phyloP scores from a whole-genome alignment of 2,329 filamentous ascomycete genomes.

The Pseudogymnoascus sp. region DNA sequence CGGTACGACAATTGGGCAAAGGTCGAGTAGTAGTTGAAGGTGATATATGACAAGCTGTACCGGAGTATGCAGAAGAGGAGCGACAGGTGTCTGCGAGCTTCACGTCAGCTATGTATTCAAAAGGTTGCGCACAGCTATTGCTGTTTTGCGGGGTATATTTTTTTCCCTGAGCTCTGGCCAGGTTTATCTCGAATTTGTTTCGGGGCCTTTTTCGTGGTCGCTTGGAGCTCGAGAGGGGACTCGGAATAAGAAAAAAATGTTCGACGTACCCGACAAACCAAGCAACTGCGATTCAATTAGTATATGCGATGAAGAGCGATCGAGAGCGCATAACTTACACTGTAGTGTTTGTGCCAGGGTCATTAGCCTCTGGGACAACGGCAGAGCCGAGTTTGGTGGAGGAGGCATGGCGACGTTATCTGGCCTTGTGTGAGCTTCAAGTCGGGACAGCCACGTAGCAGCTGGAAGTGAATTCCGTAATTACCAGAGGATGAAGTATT shows the following conservation, averaged over 20 bases:
- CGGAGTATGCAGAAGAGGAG: constrained; percentile 75
- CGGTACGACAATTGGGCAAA: constrained; percentile 82
- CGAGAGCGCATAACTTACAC: constrained; percentile 50
- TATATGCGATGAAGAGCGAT: constrained; percentile 16
- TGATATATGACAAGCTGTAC: constrained; percentile 78
- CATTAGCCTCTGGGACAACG: constrained; percentile 49
- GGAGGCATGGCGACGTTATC: constrained; percentile 24
- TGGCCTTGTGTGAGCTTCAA: constrained; percentile 7
- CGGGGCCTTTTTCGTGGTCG: background rate
- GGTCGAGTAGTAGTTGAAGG: constrained; percentile 75
- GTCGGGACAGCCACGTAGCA: background rate
- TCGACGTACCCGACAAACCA: constrained; percentile 72
- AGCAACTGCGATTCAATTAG: constrained; percentile 44
- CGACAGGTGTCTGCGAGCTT: constrained; percentile 62
- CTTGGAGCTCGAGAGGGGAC: background rate
- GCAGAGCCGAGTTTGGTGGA: constrained; percentile 26
- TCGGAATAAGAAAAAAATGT: constrained; percentile 12
- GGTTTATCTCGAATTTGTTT: background rate
- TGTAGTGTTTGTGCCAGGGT: constrained; percentile 82
- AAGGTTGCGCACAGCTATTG: constrained; percentile 12
- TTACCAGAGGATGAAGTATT: background rate
- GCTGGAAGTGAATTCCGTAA: background rate
- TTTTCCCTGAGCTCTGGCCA: background rate
- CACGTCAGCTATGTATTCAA: constrained; percentile 21
- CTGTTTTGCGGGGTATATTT: constrained; percentile 8